A percentile compares a stretch with the other conserved stretches of the same genome.
phyloP scores from a whole-genome alignment of 2,329 filamentous ascomycete species.

The Phialophora chinensis region DNA sequence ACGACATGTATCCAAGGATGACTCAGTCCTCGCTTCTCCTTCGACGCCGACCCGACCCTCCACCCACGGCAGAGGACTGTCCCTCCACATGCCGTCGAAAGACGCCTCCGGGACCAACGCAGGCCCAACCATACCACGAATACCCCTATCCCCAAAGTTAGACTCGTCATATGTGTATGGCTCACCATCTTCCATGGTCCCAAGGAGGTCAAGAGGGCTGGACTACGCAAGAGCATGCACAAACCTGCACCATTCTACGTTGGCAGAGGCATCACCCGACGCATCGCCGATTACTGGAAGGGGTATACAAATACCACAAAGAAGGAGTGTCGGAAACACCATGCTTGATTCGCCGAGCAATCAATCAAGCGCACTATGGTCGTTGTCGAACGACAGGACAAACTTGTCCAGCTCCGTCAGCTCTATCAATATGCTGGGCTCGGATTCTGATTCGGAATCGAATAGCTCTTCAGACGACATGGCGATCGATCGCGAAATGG shows the following conservation, averaged over 20 bases:
- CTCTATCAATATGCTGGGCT: conserved; percentile 78
- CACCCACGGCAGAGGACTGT: conserved; percentile 68
- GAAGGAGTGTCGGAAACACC: conserved; percentile 53
- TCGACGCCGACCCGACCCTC: conserved; percentile 74
- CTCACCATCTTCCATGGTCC: conserved; percentile 84
- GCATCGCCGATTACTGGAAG: conserved; percentile 83
- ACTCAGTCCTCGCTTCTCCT: conserved; percentile 65
- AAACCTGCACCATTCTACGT: conserved; percentile 91
- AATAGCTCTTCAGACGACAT: conserved; percentile 67
- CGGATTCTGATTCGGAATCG: conserved; percentile 76
- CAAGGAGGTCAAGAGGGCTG: conserved; percentile 83
- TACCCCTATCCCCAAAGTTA: conserved; percentile 81
- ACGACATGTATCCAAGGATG: conserved; percentile 66
- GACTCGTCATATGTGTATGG: conserved; percentile 85
- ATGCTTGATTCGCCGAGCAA: conserved; percentile 69
- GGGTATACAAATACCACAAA: conserved; percentile 64
- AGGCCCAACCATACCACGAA: conserved; percentile 61
- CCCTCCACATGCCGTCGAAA: conserved; percentile 70
- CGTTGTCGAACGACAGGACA: conserved; percentile 71
- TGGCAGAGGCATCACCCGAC: conserved; percentile 88
- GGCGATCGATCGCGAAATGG: conserved; percentile 68
- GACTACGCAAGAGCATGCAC: conserved; percentile 94
- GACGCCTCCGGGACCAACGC: conserved; percentile 44
- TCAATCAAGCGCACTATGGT: conserved; percentile 68
- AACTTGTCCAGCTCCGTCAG: conserved; percentile 80